A percentile compares a stretch with the other conserved stretches of the same genome.
Conservation (phyloP, 2,329 filamentous ascomycete genomes). For the Achaetomium macrosporum region DNA sequence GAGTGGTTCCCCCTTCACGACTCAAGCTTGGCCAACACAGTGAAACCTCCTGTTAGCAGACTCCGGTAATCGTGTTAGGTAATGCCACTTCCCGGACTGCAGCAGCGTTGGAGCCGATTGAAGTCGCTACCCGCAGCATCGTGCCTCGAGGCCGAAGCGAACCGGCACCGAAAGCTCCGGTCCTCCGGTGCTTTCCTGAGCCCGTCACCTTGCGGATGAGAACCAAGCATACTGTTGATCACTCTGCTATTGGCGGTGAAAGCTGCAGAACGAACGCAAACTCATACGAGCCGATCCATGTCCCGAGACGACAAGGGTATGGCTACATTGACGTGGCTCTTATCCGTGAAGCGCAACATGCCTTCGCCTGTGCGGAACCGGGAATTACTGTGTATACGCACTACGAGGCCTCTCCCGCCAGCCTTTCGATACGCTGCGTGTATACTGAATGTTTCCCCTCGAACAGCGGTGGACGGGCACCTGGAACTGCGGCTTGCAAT, state of each 20-base stretch:
- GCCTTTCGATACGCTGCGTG: too few relatives aligned
- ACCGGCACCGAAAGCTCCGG: not conserved
- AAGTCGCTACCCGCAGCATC: not conserved
- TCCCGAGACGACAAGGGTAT: too few relatives aligned
- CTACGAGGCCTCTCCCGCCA: too few relatives aligned
- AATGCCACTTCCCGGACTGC: not conserved
- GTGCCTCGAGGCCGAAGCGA: not conserved
- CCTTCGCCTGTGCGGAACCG: too few relatives aligned
- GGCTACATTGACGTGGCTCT: too few relatives aligned
- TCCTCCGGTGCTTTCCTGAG: not conserved
- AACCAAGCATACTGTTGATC: not conserved
- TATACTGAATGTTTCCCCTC: too few relatives aligned
- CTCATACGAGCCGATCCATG: too few relatives aligned
- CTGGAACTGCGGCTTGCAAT: too few relatives aligned
- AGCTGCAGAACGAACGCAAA: not conserved
- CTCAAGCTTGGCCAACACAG: not conserved
- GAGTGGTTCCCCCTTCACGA: not conserved
- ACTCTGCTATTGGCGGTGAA: not conserved
- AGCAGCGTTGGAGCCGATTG: too few relatives aligned
- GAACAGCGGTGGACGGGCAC: too few relatives aligned
- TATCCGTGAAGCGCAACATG: too few relatives aligned
- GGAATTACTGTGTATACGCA: too few relatives aligned
- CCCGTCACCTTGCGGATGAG: not conserved
- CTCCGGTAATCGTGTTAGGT: not conserved
- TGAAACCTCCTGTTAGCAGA: not conserved